Conservation (phyloP, 495 filamentous ascomycete genomes). For the Penicillium parvum region DNA sequence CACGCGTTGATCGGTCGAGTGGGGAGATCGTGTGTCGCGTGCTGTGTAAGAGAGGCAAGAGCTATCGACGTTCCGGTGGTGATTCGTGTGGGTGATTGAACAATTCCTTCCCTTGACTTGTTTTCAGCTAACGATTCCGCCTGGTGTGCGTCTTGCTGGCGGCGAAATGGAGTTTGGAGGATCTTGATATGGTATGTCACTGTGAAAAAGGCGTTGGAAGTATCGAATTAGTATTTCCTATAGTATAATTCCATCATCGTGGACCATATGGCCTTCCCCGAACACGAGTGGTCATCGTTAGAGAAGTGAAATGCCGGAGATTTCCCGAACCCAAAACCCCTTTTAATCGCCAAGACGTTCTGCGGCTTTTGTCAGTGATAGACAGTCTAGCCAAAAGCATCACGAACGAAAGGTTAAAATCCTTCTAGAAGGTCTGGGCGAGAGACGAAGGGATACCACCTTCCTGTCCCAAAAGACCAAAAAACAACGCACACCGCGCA, state of each 20-base stretch:
- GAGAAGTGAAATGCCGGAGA: not conserved
- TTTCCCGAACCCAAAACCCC: not conserved
- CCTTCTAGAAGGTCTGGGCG: too few species aligned
- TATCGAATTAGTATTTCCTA: too few species aligned
- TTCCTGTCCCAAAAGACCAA: slow-evolving; percentile 13
- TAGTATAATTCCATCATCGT: not conserved
- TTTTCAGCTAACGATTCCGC: not conserved
- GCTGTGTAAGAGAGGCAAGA: slow-evolving; percentile 66
- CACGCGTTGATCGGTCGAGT: slow-evolving; percentile 64
- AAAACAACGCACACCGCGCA: too few species aligned
- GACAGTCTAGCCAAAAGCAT: not conserved
- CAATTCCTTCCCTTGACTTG: not conserved
- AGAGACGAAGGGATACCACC: slow-evolving; percentile 21
- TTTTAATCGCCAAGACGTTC: slow-evolving; percentile 3
- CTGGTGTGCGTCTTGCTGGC: not conserved
- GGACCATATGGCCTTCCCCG: not conserved
- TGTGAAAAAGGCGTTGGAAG: too few species aligned
- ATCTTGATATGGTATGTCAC: too few species aligned
- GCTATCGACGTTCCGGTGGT: slow-evolving; percentile 63
- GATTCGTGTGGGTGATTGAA: slow-evolving; percentile 49
- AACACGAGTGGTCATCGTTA: not conserved
- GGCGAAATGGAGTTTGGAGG: not conserved
- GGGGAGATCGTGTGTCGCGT: slow-evolving; percentile 59
- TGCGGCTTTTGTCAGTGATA: not conserved
- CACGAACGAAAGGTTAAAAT: not conserved